Base-by-base conservation (phyloP, 306 rosid genomes). In the Heteromeles arbutifolia region DNA sequence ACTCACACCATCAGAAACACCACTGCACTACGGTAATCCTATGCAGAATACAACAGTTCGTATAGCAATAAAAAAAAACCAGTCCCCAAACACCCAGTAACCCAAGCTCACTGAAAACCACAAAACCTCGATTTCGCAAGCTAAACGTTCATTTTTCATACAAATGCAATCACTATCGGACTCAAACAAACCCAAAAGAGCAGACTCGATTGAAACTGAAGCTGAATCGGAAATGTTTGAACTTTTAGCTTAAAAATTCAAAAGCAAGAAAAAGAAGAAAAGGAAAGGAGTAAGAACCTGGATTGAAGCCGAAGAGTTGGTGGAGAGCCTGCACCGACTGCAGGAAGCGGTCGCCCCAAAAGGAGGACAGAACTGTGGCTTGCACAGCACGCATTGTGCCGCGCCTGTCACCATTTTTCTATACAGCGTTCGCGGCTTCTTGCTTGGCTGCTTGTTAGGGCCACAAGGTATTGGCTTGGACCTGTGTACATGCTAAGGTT, bases 301-400 rank as follows among this genome's bases (percentile, higher is more conserved):
- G 80, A 31, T 69, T 77, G 84, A 70, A 84, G 74, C 84, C 58
- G 83, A 87, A 88, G 61, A 82, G 80, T 6, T 77, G 91, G 83
- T 81, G 90, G 78, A 86, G 88, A 25, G 85, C 86, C 32, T 84
- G 85, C 19, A 74, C 58, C 9, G 96, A 88, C 72, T 82, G 88
- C 37, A 84, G 72, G 54, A 85, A 22, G 56, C 68, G 82, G 69
- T 66, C 79, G 28, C 90, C 87, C 28, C 73, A 63, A 73, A 88
- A 81, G 48, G 89, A 81, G 71, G 92, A 87, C 39, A 84, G 31
- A 11, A 85, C 17, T 37, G 78, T 79, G 53, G 92, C 85, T 52
- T 84, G 88, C 73, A 64, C 64, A 73, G 71, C 81, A 80, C 80
- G 88, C 81, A 74, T 41, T 75, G 86, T 78, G 79, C 78, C 21